Conservation (phyloP, 2,329 filamentous ascomycete species). For the Ophiocordyceps polyrhachis-furcata region DNA sequence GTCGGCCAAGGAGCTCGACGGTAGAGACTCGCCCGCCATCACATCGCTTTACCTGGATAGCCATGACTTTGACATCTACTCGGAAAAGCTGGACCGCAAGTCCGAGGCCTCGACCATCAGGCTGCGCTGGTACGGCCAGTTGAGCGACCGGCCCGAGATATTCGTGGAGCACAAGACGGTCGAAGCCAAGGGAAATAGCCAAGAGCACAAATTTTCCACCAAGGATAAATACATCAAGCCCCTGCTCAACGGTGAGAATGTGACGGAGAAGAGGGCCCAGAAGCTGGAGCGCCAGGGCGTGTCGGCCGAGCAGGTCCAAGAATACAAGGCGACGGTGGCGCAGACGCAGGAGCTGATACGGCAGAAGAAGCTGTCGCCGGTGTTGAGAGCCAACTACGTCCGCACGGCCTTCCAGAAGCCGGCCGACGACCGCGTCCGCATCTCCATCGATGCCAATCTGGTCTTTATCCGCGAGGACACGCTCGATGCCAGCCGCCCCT, state of each 20-base stretch:
- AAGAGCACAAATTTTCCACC: constrained; percentile 64
- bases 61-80: constrained; percentile 68
- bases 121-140: constrained; percentile 78
- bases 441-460: constrained; percentile 83
- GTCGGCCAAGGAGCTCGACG: constrained; percentile 63
- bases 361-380: constrained; percentile 59
- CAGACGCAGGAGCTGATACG: constrained; percentile 67
- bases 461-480: constrained; percentile 68
- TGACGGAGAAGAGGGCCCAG: constrained; percentile 75
- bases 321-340: constrained; percentile 52
- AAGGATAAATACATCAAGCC: constrained; percentile 88
- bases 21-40: constrained; percentile 68
- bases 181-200: constrained; percentile 54
- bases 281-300: constrained; percentile 70
- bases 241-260: constrained; percentile 74
- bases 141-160: constrained; percentile 62
- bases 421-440: constrained; percentile 71
- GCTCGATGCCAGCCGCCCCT: constrained; percentile 67
- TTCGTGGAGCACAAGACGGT: constrained; percentile 80
- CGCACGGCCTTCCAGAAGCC: constrained; percentile 95
- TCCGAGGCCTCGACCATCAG: constrained; percentile 66
- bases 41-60: constrained; percentile 96
- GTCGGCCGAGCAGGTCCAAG: constrained; percentile 44
- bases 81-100: constrained; percentile 60
- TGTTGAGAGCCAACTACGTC: constrained; percentile 81